Percentiles rank a stretch among this genome's conserved stretches.
Evolutionary conservation across 306 rosid species (phyloP).

Genomic region (Psophocarpus tetragonolobus): DNA sequence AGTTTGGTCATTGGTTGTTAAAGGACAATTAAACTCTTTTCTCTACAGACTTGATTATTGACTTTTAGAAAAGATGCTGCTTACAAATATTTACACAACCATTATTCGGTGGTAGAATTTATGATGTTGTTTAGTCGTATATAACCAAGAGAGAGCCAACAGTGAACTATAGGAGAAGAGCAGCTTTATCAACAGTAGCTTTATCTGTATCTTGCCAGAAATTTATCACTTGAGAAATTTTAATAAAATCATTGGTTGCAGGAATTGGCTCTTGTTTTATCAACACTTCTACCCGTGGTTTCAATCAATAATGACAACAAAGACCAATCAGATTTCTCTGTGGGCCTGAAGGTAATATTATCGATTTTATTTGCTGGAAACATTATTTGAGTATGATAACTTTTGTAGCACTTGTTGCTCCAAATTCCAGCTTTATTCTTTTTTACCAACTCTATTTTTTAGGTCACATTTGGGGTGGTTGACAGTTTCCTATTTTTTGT

Average conservation of each 20-base stretch:
- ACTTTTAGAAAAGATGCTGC: background rate
- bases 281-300: constrained; percentile 80
- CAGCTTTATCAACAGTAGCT: background rate
- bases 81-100: background rate
- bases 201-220: constrained; percentile 21
- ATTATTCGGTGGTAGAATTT: background rate
- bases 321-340: constrained; percentile 76
- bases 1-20: background rate
- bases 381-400: constrained; percentile 22
- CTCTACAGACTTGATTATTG: background rate
- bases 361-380: constrained; percentile 14
- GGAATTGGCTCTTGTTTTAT: constrained; percentile 77
- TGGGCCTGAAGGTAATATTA: constrained; percentile 74
- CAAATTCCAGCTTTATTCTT: constrained; percentile 11
- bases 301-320: constrained; percentile 71
- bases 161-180: background rate
- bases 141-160: background rate
- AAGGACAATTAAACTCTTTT: background rate
- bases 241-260: constrained; percentile 39
- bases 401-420: constrained; percentile 18
- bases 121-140: background rate
- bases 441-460: background rate
- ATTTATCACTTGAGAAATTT: constrained; percentile 6
- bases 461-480: no score
- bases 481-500: no score